Base-by-base conservation (phyloP, 495 filamentous ascomycete species). In the Podospora didyma region DNA sequence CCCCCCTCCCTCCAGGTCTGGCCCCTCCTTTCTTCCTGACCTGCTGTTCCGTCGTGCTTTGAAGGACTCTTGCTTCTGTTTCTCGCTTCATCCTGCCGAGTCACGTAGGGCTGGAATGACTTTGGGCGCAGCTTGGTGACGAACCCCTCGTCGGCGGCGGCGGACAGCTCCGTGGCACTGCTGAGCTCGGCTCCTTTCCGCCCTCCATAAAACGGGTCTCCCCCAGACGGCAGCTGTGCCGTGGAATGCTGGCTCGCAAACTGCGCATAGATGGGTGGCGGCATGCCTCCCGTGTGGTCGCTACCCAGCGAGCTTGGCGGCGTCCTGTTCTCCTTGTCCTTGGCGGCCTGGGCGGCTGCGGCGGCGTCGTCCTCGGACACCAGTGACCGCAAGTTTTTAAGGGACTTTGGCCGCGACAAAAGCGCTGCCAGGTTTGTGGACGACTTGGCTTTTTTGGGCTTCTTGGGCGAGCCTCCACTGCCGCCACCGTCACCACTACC, bases 381-480 rank as follows among this genome's bases (percentile, higher is more conserved):
- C 49, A 67, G 61, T 64, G 66, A 72, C 31, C 75, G 69, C 24
- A 79, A 56, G 51, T 78, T 80, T 67, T 85, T 87, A 12, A 77
- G 75, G 10, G 82, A 79, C 58, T 84, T 86, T 19, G 82, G 80
- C 41, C 83, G 79, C 19, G 54, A 53, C 72, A 79, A 48, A 10
- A 89, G 80, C 3, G 78, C 85, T 0, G 84, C 80, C 4, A 96
- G 75, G 64, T 88, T 92, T 46, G 88, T 91, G 4, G 88, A 79
- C 0, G 91, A 95, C 63, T 95, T 96, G 17, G 84, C 81, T 77
- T 93, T 95, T 70, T 92, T 92, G 7, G 87, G 85, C 54, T 83
- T 87, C 39, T 68, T 69, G 2, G 74, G 62, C 42, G 81, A 79
- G 46, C 56, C 56, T 49, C n/a, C n/a, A n/a, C n/a, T n/a, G n/a